Evolutionary conservation across 2,329 filamentous ascomycete genomes (phyloP), one percentile per base, ranked within the genome.

Genomic region (Aspergillus spinulosporus): DNA sequence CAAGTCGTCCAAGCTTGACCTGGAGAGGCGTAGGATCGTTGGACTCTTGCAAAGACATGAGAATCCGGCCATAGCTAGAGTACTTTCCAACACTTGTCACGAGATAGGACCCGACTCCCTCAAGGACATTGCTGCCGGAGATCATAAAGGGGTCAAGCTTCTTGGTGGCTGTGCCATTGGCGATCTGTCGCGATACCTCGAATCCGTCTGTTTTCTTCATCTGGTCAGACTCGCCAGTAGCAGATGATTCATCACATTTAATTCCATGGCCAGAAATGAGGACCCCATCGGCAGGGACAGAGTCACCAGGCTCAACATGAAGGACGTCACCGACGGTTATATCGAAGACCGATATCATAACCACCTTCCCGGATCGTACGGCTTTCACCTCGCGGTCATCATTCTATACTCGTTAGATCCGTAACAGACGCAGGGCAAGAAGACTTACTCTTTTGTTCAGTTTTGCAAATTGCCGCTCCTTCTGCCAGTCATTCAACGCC

Each of bases 71-170:
- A 71, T 89, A 89, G 44, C 86, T 87, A 31, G 88, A 90, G 72
- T 89, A 84, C 34, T 88, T 77, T 56, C 88, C 88, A 34, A 88
- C 88, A 12, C 86, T 88, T 1, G 88, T 91, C 58, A 87, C 85
- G 72, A 92, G 78, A 65, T 85, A 92, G 2, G 86, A 90, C 9
- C 88, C 88, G 6, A 90, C 83, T 44, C 88, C 88, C 68, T 91
- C 88, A 74, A 90, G 87, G 56, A 91, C 87, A 60, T 88, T 88
- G 51, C 86, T 82, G 32, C 88, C 92, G 31, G 92, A 96, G 63
- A 96, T 89, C 65, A 97, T 83, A 66, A 88, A 89, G 1, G 85
- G 85, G 58, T 89, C 86, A 3, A 87, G 74, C 47, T 85, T 82
- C 57, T 79, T 81, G 3, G 76, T 75, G 15, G 78, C 79, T 9